Base-by-base conservation (phyloP, 495 filamentous ascomycete genomes). In the Penicillium nucicola region DNA sequence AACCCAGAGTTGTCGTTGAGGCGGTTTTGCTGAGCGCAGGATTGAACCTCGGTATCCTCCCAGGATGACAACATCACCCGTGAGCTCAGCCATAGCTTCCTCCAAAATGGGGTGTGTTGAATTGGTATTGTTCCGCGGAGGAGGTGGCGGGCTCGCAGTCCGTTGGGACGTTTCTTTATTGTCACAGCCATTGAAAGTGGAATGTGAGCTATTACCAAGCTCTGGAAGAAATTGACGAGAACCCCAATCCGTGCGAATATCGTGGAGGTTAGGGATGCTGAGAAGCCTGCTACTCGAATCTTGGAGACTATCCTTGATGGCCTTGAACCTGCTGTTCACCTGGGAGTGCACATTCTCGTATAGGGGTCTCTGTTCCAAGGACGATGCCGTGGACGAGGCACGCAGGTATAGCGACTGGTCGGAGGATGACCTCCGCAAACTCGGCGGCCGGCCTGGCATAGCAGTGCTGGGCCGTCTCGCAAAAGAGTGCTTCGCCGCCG, bases 21-120 rank as follows among this genome's bases (percentile, higher is more conserved):
- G 88, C 0, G 88, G 80, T 41, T 84, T 84, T 3, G 89, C 85
- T n/a, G 92, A 95, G 12, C 92, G 84, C 4, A 98, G 64, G 10
- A 96, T 78, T 0, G 92, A 96, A 7, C 92, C 92, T 44, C 92
- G 78, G 67, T 96, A 97, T 2, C 92, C 92, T 20, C 92, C 92
- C 68, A 97, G 78, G 18, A 97, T 72, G 10, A 97, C 89, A 3
- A 97, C 70, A 64, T 97, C 92, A 9, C 92, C 91, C 0, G 81
- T 87, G 20, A 97, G 70, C 13, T 80, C 71, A 32, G 84, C 78
- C 52, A 95, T 67, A 5, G 87, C 87, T 12, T 80, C 72, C 37
- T 85, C 79, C 11, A 96, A 67, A 23, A 74, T 61, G 3, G 83
- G 75, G 56, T 80, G 71, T 1, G 56, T 47, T 2, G 60, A 30